Evolutionary conservation across 768 basidiomycete genomes (phyloP).

Genomic region (Rhodocollybia butyracea): DNA sequence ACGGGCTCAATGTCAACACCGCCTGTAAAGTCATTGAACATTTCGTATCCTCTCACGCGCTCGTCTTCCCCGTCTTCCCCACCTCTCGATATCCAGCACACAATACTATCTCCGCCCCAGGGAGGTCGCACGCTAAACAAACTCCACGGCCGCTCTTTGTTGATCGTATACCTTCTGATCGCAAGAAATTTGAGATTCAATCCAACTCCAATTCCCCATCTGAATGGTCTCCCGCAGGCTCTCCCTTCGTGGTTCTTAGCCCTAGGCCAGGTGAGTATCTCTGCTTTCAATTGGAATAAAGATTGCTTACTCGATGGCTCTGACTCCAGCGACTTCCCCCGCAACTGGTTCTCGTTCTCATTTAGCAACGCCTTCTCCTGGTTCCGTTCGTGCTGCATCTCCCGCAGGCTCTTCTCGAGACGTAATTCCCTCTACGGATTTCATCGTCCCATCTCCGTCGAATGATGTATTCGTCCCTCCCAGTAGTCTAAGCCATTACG

Average conservation of each 20-base stretch:
- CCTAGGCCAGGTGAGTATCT: neutral
- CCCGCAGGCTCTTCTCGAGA: neutral
- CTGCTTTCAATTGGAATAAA: neutral
- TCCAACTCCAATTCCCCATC: constrained; percentile 9
- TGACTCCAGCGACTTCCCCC: constrained; percentile 3
- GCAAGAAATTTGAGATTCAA: neutral
- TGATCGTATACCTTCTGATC: neutral
- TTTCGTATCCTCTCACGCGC: constrained; percentile 10
- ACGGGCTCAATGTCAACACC: constrained; percentile 10
- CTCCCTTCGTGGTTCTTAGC: constrained; percentile 20
- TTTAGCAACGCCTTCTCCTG: constrained; percentile 5
- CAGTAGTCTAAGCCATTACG: constrained; percentile 9
- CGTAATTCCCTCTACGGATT: constrained; percentile 7
- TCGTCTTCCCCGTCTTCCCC: constrained; percentile 13
- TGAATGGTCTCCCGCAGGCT: constrained; percentile 12
- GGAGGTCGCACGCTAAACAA: neutral
- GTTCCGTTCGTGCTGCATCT: neutral
- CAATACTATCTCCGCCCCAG: neutral
- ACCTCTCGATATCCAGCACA: neutral
- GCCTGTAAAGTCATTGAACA: constrained; percentile 5
- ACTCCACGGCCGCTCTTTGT: constrained; percentile 2
- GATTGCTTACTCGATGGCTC: neutral
- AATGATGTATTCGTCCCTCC: neutral
- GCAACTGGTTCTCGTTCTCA: neutral
- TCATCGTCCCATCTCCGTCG: constrained; percentile 12